phyloP scores from a whole-genome alignment of 192 early-diverging fungal species.

The Jimgerdemannia lactiflua region DNA sequence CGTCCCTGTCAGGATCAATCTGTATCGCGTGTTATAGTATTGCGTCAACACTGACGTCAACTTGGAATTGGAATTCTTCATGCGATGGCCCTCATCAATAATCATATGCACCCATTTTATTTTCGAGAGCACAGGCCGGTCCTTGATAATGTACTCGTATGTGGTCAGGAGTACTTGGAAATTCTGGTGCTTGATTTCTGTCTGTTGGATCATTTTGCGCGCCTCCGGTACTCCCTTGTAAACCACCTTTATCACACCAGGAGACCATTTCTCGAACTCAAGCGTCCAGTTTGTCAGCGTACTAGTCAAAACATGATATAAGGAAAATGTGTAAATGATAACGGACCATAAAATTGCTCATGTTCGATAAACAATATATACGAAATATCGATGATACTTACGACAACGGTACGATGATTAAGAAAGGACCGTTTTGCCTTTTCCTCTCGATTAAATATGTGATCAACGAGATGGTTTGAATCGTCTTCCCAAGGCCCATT shows the following conservation, averaged over 20 bases:
- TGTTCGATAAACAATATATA: neutral
- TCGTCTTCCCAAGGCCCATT: constrained; percentile 88
- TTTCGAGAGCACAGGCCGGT: constrained; percentile 81
- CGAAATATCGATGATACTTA: constrained; percentile 24
- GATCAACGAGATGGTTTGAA: constrained; percentile 96
- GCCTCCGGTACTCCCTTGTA: constrained; percentile 87
- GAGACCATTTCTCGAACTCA: constrained; percentile 99
- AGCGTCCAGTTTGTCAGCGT: constrained; percentile 96
- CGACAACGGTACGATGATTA: constrained; percentile 96
- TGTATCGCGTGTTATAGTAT: constrained; percentile 86
- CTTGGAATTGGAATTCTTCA: constrained; percentile 94
- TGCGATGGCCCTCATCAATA: constrained; percentile 98
- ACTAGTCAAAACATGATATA: constrained; percentile 14
- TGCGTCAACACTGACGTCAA: constrained; percentile 83
- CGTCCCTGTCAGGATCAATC: constrained; percentile 96
- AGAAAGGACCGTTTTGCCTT: constrained; percentile 92
- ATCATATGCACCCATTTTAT: constrained; percentile 98
- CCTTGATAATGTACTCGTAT: constrained; percentile 96
- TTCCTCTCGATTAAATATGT: constrained; percentile 96
- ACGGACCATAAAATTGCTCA: neutral
- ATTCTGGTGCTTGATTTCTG: constrained; percentile 67
- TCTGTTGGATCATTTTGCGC: constrained; percentile 66
- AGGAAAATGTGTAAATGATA: constrained; percentile 1
- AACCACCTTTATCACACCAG: constrained; percentile 80
- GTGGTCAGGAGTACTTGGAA: constrained; percentile 98